Evolutionary conservation across 768 basidiomycete genomes (phyloP), one percentile per base, ranked within the genome.

Genomic region (Trametes villosa): DNA sequence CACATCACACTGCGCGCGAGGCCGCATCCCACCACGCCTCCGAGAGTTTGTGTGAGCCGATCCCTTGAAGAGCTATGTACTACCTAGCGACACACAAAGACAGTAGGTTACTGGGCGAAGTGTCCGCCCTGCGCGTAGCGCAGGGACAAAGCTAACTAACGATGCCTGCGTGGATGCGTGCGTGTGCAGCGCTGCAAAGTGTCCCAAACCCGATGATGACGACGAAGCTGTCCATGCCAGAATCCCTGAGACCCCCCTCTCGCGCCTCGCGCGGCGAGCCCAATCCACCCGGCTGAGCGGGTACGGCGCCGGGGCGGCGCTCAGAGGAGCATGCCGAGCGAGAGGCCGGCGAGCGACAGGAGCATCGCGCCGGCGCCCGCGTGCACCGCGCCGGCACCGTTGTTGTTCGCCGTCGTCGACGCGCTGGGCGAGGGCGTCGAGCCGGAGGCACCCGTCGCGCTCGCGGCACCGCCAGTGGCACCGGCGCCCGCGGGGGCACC

Each of bases 321-420:
- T 63, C 29, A 63, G 57, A 63, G 62, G n/a, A 63, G 48, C 47
- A 58, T 53, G 34, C 62, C 62, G 56, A 59, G 33, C 20, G 62
- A 47, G 46, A 63, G 62, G 24, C 57, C 57, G 27, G 40, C 56
- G 41, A 63, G 52, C 47, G 62, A 42, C 38, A 63, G 29, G 57
- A 59, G n/a, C 24, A 72, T 70, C 38, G 75, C 78, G 53, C 73
- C 71, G 52, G 72, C 67, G 41, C 75, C 70, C 36, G 75, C 57
- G 38, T 65, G 68, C 20, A 75, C 47, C 8, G 52, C 33, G 41
- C 54, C 63, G 18, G 57, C 58, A 44, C 51, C 51, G 51, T 58
- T 58, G 45, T 20, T n/a, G 11, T 29, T 30, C 27, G 53, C 40
- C 30, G 50, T 42, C 9, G 31, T 20, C 34, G 59, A 54, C 40